Conservation (phyloP, 2,329 filamentous ascomycete species). For the Drechslerella coelobrocha region DNA sequence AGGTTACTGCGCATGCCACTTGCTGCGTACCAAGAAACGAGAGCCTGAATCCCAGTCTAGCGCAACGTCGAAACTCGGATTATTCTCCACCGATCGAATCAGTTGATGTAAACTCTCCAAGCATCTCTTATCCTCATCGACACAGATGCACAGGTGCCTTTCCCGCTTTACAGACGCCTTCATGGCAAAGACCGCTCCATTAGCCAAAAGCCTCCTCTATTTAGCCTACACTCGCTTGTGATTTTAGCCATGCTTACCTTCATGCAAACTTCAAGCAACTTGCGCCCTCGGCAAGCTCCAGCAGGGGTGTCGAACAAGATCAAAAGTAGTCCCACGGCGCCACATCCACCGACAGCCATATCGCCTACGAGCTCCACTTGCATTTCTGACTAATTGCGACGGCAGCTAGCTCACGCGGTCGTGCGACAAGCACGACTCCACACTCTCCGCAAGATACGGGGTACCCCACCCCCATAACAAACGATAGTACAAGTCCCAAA, state of each 20-base stretch:
- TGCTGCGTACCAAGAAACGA: too few relatives aligned
- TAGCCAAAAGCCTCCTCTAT: slow-evolving; percentile 28
- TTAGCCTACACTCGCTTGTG: slow-evolving; percentile 47
- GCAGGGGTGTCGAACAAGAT: slow-evolving; percentile 32
- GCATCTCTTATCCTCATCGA: too few relatives aligned
- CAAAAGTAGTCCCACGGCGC: slow-evolving; percentile 40
- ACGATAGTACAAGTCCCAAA: too few relatives aligned
- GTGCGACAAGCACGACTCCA: slow-evolving; percentile 11
- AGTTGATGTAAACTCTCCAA: too few relatives aligned
- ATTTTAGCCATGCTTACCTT: slow-evolving; percentile 39
- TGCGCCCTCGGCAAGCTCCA: slow-evolving; percentile 8
- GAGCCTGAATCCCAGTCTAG: too few relatives aligned
- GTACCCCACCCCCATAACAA: slow-evolving; percentile 30
- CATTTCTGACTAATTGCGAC: neutral
- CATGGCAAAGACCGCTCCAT: neutral
- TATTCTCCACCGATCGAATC: too few relatives aligned
- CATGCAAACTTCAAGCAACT: slow-evolving; percentile 1
- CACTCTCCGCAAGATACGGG: slow-evolving; percentile 22
- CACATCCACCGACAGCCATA: slow-evolving; percentile 41
- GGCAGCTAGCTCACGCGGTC: slow-evolving; percentile 13
- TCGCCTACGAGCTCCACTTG: slow-evolving; percentile 1
- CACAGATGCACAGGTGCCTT: too few relatives aligned
- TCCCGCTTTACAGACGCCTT: too few relatives aligned
- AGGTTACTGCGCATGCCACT: too few relatives aligned
- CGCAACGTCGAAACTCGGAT: too few relatives aligned